A percentile compares a stretch with the other conserved stretches of the same genome.
These are phyloP conservation scores for Podaxis rugospora DNA, from an alignment of 768 basidiomycete genomes.

Conservation along the genomic window DNA sequence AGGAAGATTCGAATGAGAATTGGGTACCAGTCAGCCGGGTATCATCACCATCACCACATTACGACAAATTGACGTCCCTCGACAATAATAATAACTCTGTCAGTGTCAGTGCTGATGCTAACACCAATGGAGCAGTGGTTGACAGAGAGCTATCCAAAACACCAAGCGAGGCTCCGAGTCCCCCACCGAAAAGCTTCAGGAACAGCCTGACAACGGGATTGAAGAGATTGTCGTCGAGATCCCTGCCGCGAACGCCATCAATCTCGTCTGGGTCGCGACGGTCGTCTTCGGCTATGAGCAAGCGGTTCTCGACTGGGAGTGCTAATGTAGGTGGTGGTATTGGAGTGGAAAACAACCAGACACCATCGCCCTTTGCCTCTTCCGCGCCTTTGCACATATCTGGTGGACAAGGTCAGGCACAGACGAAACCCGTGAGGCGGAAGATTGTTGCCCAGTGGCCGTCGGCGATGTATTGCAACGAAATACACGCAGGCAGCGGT, in stretches of 20 bases:
- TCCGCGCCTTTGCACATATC: slow-evolving; percentile 14
- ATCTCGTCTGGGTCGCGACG: slow-evolving; percentile 37
- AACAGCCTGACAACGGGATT: slow-evolving; percentile 42
- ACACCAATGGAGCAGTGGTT: slow-evolving; percentile 6
- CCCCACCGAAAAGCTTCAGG: slow-evolving; percentile 46
- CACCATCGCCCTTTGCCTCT: slow-evolving; percentile 31
- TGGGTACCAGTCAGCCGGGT: slow-evolving; percentile 11
- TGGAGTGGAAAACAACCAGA: slow-evolving; percentile 16
- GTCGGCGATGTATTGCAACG: slow-evolving; percentile 65
- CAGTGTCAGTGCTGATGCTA: slow-evolving; percentile 13
- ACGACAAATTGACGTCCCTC: slow-evolving; percentile 16
- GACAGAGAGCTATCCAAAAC: slow-evolving; percentile 14
- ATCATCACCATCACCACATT: slow-evolving; percentile 14
- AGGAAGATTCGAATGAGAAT: slow-evolving; percentile 3
- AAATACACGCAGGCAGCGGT: slow-evolving; percentile 34
- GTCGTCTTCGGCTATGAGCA: slow-evolving; percentile 27
- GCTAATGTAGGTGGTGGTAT: not conserved
- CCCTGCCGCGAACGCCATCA: slow-evolving; percentile 68
- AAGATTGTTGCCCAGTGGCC: slow-evolving; percentile 42
- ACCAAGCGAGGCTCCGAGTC: slow-evolving; percentile 31
- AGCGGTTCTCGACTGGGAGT: slow-evolving; percentile 25
- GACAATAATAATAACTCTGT: slow-evolving; percentile 2
- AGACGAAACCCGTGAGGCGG: not conserved
- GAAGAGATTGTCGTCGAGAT: slow-evolving; percentile 39
- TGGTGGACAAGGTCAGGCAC: slow-evolving; percentile 13